These are phyloP conservation scores for Rhizopogon vinicolor DNA, from an alignment of 768 basidiomycete species.

Conservation along the genomic window DNA sequence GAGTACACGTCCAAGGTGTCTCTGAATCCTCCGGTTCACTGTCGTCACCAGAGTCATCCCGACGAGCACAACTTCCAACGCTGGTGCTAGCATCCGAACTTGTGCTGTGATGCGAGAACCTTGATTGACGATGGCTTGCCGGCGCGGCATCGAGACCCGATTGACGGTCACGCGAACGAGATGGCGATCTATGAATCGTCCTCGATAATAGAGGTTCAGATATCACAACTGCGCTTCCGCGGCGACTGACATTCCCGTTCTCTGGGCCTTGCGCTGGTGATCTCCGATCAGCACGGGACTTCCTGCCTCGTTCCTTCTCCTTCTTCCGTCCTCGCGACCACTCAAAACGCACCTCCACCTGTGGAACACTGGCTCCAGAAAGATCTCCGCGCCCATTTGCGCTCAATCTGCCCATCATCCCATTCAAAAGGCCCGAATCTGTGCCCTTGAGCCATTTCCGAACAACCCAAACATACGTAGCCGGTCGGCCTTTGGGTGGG, in stretches of 20 bases:
- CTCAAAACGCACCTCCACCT: slow-evolving; percentile 73
- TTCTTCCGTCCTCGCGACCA: slow-evolving; percentile 51
- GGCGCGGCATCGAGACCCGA: not conserved
- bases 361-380: slow-evolving; percentile 14
- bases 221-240: slow-evolving; percentile 12
- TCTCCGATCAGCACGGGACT: slow-evolving; percentile 16
- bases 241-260: slow-evolving; percentile 10
- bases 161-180: slow-evolving; percentile 7
- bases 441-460: slow-evolving; percentile 68
- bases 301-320: slow-evolving; percentile 13
- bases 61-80: slow-evolving; percentile 12
- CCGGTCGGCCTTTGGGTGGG: slow-evolving; percentile 34
- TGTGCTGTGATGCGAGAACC: slow-evolving; percentile 35
- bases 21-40: slow-evolving; percentile 96
- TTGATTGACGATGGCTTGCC: slow-evolving; percentile 32
- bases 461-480: slow-evolving; percentile 71
- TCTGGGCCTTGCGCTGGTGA: slow-evolving; percentile 2
- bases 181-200: slow-evolving; percentile 3
- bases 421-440: slow-evolving; percentile 40
- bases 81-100: slow-evolving; percentile 28
- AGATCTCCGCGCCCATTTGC: slow-evolving; percentile 19
- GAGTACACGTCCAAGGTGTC: slow-evolving; percentile 92
- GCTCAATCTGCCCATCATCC: slow-evolving; percentile 37
- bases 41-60: slow-evolving; percentile 60
- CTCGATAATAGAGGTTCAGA: slow-evolving; percentile 5